Evolutionary conservation across 164 flowering plant species (phyloP).

Genomic region (Tinospora cordifolia): DNA sequence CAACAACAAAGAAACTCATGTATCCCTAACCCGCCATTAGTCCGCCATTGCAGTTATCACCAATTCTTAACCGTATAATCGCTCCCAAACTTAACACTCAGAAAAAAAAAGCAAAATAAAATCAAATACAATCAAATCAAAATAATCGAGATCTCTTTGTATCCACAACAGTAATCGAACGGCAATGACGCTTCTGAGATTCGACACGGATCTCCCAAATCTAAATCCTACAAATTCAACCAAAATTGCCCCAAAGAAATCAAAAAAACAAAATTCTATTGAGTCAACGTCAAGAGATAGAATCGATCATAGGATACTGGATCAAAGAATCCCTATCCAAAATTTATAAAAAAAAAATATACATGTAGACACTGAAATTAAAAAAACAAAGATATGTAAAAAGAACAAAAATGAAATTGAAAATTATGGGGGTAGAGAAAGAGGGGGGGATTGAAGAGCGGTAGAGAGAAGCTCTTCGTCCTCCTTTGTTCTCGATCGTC

Average conservation of each 20-base stretch:
- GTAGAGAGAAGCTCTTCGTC: conserved; percentile 6
- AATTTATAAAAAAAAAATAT: neutral
- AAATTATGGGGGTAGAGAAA: neutral
- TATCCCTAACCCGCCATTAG: neutral
- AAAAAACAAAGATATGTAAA: neutral
- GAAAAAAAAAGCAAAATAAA: neutral
- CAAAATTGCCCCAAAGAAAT: neutral
- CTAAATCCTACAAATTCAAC: too few species aligned
- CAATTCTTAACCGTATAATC: neutral
- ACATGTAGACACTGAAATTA: neutral
- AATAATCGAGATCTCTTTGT: too few species aligned
- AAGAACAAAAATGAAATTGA: neutral
- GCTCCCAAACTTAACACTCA: neutral
- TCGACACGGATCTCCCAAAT: too few species aligned
- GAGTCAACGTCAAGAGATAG: neutral
- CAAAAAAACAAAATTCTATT: neutral
- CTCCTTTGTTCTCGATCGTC: neutral
- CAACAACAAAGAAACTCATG: neutral
- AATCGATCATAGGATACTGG: neutral
- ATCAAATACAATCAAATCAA: too few species aligned
- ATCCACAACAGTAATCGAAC: too few species aligned
- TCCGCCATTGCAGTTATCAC: neutral
- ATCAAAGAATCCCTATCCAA: neutral
- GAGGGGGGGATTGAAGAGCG: conserved; percentile 7
- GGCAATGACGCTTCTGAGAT: too few species aligned